Conservation (phyloP, 192 early-diverging fungal genomes). For the Bifiguratus adelaidae region DNA sequence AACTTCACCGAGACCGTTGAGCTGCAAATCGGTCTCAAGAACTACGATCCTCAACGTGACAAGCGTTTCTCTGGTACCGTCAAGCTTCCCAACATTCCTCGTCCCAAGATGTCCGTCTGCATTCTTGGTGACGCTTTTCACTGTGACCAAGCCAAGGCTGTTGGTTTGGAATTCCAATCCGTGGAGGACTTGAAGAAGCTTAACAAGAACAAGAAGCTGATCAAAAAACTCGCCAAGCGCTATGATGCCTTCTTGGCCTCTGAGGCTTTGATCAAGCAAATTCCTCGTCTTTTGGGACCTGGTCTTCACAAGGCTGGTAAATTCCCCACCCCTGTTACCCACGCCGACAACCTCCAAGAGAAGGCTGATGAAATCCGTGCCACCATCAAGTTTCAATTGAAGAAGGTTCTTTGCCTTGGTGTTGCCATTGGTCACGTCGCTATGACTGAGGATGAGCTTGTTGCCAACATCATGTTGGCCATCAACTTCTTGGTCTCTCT, state of each 20-base stretch:
- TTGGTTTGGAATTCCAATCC: conserved; percentile 80
- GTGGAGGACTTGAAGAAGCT: conserved; percentile 99
- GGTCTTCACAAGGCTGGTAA: conserved; percentile 99
- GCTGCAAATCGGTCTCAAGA: conserved; percentile 98
- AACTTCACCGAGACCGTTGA: conserved; percentile 97
- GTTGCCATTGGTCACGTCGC: conserved; percentile 91
- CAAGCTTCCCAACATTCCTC: conserved; percentile 88
- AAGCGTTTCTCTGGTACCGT: conserved; percentile 99
- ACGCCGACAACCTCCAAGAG: conserved; percentile 73
- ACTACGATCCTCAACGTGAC: conserved; percentile 99
- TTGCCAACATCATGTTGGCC: conserved; percentile 95
- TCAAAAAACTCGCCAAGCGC: conserved; percentile 99
- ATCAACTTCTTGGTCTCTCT: conserved; percentile 98
- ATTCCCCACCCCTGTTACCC: conserved; percentile 94
- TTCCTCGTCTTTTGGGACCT: conserved; percentile 95
- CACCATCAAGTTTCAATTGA: conserved; percentile 99
- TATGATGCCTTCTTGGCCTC: conserved; percentile 98
- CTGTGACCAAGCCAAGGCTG: conserved; percentile 90
- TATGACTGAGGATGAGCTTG: conserved; percentile 91
- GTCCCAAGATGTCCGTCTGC: conserved; percentile 92
- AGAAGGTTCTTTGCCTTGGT: conserved; percentile 97
- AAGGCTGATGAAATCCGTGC: conserved; percentile 91
- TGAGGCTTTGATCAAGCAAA: conserved; percentile 98
- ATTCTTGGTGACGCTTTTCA: conserved; percentile 94
- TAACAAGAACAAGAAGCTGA: conserved; percentile 99